phyloP scores from a whole-genome alignment of 2,329 filamentous ascomycete species.

The Ophiosphaerella narmari region DNA sequence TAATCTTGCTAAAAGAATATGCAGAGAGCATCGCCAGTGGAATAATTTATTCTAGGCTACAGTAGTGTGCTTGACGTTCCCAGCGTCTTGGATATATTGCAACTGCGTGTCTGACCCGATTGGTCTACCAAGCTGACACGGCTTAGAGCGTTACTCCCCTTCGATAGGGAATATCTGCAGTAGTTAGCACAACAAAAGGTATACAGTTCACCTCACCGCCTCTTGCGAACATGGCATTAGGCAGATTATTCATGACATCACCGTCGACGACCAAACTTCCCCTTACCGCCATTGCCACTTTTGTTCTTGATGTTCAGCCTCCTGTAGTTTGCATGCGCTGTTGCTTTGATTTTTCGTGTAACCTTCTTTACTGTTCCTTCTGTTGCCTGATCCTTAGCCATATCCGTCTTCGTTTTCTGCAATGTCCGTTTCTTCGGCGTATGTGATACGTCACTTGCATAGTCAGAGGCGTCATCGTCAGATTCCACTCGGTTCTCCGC shows the following conservation, averaged over 20 bases:
- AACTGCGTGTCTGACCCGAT: constrained; percentile 8
- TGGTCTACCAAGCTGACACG: constrained; percentile 4
- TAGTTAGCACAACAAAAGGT: neutral
- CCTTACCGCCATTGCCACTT: constrained; percentile 45
- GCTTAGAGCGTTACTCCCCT: constrained; percentile 3
- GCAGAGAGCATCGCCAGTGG: constrained; percentile 11
- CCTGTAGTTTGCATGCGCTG: constrained; percentile 55
- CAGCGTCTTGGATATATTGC: neutral
- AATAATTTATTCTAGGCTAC: constrained; percentile 3
- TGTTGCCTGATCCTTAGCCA: constrained; percentile 20
- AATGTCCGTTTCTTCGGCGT: constrained; percentile 36
- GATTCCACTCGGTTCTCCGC: constrained; percentile 45
- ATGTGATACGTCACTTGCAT: constrained; percentile 48
- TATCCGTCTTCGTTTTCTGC: constrained; percentile 20
- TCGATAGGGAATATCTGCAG: neutral
- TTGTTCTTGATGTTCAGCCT: constrained; percentile 58
- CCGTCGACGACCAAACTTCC: constrained; percentile 45
- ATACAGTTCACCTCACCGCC: too few relatives aligned
- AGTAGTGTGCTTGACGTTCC: constrained; percentile 3
- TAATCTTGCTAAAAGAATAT: constrained; percentile 6
- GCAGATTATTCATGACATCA: constrained; percentile 5
- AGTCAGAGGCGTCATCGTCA: constrained; percentile 47
- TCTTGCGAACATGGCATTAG: neutral
- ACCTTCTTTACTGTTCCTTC: constrained; percentile 44
- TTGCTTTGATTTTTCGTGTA: constrained; percentile 51